phyloP scores from a whole-genome alignment of 495 filamentous ascomycete species.

The Elaphomyces granulatus region DNA sequence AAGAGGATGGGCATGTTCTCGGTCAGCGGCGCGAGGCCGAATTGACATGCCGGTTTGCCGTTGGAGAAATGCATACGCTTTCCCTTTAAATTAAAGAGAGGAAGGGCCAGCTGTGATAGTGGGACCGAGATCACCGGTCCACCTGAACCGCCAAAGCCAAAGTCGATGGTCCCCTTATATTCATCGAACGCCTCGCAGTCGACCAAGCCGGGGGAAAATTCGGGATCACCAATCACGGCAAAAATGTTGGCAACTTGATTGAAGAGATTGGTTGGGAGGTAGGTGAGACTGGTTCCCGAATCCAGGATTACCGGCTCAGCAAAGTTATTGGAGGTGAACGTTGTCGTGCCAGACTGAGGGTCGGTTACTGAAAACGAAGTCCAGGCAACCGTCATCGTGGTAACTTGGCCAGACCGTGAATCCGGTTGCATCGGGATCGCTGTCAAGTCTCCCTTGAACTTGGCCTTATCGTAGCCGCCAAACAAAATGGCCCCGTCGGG shows the following conservation, averaged over 20 bases:
- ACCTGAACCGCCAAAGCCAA: conserved; percentile 27
- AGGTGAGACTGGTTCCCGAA: conserved; percentile 60
- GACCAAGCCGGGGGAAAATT: conserved; percentile 38
- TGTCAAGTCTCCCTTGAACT: conserved; percentile 36
- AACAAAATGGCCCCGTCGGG: conserved; percentile 63
- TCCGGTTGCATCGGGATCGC: conserved; percentile 6
- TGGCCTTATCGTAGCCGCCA: conserved; percentile 56
- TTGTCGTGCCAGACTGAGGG: conserved; percentile 9
- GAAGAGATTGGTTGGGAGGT: conserved; percentile 51
- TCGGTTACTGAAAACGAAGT: conserved; percentile 31
- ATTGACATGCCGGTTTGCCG: conserved; percentile 5
- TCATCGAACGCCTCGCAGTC: conserved; percentile 55
- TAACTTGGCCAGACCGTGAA: conserved; percentile 18
- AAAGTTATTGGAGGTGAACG: conserved; percentile 37
- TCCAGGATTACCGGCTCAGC: conserved; percentile 56
- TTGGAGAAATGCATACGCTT: conserved; percentile 5
- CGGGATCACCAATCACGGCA: conserved; percentile 42
- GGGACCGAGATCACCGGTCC: conserved; percentile 43
- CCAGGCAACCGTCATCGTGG: conserved; percentile 50
- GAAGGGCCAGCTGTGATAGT: conserved; percentile 53
- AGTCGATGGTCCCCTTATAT: conserved; percentile 48
- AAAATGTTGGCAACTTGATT: conserved; percentile 35
- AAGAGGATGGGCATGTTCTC: conserved; percentile 43
- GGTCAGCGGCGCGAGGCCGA: conserved; percentile 29
- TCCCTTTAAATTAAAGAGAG: conserved; percentile 31